These are phyloP conservation scores for Chenopodium album DNA, from an alignment of 148 eudicot genomes.

Conservation along the genomic window DNA sequence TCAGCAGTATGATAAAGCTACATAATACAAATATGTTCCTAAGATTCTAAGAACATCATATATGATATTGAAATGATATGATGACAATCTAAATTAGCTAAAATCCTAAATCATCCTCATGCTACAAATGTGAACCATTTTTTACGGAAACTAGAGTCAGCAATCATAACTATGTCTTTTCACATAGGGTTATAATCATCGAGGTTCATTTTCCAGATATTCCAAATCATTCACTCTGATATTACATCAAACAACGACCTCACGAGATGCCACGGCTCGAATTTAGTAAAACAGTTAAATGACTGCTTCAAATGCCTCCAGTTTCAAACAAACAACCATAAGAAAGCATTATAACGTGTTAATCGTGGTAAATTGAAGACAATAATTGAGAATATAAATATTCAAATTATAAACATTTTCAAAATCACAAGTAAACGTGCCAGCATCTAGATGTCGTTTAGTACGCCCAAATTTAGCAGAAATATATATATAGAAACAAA, in stretches of 20 bases:
- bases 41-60: not conserved
- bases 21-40: not conserved
- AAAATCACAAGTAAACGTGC: conserved; percentile 1
- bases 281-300: not conserved
- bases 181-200: not conserved
- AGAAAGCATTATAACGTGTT: not conserved
- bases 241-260: not conserved
- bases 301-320: not conserved
- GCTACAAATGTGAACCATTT: not conserved
- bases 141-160: not conserved
- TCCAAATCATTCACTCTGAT: no score
- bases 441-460: conserved; percentile 2
- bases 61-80: no score
- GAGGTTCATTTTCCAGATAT: not conserved
- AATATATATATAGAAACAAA: conserved; percentile 5
- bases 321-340: conserved; percentile 1
- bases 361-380: not conserved
- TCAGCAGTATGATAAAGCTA: not conserved
- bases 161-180: not conserved
- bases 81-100: not conserved
- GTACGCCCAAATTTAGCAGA: not conserved
- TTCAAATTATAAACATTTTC: not conserved
- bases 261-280: not conserved
- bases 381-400: not conserved
- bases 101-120: not conserved